Evolutionary conservation across 768 basidiomycete species (phyloP).

Genomic region (Pleurotus eryngii): DNA sequence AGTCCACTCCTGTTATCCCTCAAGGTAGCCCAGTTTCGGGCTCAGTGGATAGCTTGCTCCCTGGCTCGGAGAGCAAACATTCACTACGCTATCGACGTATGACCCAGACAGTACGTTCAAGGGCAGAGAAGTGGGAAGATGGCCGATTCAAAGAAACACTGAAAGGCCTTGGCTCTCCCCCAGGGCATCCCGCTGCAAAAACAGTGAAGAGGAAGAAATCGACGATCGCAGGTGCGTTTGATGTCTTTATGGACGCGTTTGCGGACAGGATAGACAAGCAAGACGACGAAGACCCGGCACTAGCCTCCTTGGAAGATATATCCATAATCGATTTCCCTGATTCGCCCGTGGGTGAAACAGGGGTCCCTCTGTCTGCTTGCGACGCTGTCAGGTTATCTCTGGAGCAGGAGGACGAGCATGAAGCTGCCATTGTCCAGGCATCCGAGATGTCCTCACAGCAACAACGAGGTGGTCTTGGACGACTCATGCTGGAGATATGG

Average conservation of each 20-base stretch:
- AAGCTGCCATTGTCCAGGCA: slow-evolving; percentile 6
- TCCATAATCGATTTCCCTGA: background rate
- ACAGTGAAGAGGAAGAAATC: background rate
- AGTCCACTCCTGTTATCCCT: slow-evolving; percentile 10
- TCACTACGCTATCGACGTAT: slow-evolving; percentile 36
- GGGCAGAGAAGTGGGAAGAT: slow-evolving; percentile 59
- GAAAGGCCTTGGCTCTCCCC: slow-evolving; percentile 1
- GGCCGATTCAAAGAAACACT: slow-evolving; percentile 43
- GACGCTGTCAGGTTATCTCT: background rate
- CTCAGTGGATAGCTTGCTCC: slow-evolving; percentile 7
- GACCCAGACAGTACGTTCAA: slow-evolving; percentile 51
- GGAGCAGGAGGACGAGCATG: slow-evolving; percentile 2
- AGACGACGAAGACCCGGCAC: background rate
- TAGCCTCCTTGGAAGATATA: background rate
- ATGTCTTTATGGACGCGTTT: slow-evolving; percentile 41
- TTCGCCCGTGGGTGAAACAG: background rate
- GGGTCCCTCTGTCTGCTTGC: too few species aligned
- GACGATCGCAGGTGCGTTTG: slow-evolving; percentile 37
- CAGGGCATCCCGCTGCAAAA: background rate
- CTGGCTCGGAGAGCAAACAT: slow-evolving; percentile 11
- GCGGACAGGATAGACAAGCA: slow-evolving; percentile 5
- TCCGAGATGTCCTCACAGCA: slow-evolving; percentile 17
- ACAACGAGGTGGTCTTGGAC: slow-evolving; percentile 20
- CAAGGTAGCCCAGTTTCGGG: slow-evolving; percentile 15
- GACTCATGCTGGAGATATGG: slow-evolving; percentile 71